These are phyloP conservation scores for Bolboschoenoplectus hybrid DNA, from an alignment of 202 grass and related monocot genomes.

Conservation along the genomic window DNA sequence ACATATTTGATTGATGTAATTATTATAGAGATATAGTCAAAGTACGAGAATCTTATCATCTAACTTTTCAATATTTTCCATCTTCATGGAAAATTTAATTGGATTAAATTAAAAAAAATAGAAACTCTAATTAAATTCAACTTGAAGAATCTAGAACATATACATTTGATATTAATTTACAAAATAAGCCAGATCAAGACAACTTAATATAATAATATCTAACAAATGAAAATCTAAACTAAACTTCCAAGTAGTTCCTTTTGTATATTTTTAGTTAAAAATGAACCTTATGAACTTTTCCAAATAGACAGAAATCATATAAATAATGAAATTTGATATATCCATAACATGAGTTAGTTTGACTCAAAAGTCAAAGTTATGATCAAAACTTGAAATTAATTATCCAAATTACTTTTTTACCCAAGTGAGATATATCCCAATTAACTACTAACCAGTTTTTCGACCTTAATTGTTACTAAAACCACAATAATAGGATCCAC, in stretches of 20 bases:
- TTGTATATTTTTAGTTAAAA: no score
- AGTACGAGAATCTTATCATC: no score
- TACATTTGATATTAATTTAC: no score
- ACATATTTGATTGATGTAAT: neutral
- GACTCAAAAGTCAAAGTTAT: neutral
- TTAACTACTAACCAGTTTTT: neutral
- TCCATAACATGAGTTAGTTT: neutral
- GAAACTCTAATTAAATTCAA: no score
- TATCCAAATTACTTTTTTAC: neutral
- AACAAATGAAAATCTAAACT: neutral
- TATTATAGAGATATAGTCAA: neutral
- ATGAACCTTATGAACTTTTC: neutral
- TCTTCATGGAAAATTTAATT: no score
- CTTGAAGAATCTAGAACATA: no score
- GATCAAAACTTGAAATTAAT: neutral
- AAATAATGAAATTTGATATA: neutral
- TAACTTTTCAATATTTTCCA: no score
- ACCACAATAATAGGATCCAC: constrained; percentile 8
- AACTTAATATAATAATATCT: no score
- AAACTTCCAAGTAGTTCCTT: no score
- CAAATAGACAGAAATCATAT: neutral
- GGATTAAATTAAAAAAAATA: no score
- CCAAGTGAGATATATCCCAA: neutral
- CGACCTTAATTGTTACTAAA: neutral
- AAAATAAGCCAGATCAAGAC: no score